Evolutionary conservation across 2,329 filamentous ascomycete species (phyloP).

Genomic region (Didymella sp.): DNA sequence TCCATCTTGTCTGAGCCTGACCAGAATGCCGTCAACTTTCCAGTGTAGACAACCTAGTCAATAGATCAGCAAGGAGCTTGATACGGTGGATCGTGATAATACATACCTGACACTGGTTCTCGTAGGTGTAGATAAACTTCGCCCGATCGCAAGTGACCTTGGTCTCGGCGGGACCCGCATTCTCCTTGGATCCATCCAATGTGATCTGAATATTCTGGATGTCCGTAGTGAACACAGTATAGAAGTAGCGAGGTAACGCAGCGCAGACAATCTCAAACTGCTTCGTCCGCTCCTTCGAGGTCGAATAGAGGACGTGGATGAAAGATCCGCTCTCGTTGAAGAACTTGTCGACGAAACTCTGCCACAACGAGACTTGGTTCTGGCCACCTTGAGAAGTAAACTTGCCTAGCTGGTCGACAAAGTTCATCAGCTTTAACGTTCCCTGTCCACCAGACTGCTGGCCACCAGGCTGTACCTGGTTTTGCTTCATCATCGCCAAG

Average conservation of each 20-base stretch:
- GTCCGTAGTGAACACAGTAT: slow-evolving; percentile 83
- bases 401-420: slow-evolving; percentile 63
- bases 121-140: slow-evolving; percentile 88
- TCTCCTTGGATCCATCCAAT: slow-evolving; percentile 71
- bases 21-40: slow-evolving; percentile 79
- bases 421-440: slow-evolving; percentile 62
- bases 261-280: slow-evolving; percentile 85
- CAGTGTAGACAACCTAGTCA: slow-evolving; percentile 74
- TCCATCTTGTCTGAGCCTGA: slow-evolving; percentile 81
- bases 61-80: slow-evolving; percentile 23
- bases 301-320: slow-evolving; percentile 69
- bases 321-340: slow-evolving; percentile 81
- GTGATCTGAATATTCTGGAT: slow-evolving; percentile 86
- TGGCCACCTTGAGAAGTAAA: slow-evolving; percentile 56
- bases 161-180: slow-evolving; percentile 67
- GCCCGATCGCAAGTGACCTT: slow-evolving; percentile 78
- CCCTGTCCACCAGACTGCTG: slow-evolving; percentile 44
- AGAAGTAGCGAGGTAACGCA: slow-evolving; percentile 85
- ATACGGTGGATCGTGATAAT: background rate
- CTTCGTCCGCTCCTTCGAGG: slow-evolving; percentile 69
- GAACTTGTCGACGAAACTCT: slow-evolving; percentile 77
- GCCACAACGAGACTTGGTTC: slow-evolving; percentile 79
- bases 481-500: slow-evolving; percentile 43
- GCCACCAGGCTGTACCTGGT: slow-evolving; percentile 31
- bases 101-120: slow-evolving; percentile 80